Evolutionary conservation across 1,139 yeast species (phyloP).

Genomic region (Dujonia santamariae): DNA sequence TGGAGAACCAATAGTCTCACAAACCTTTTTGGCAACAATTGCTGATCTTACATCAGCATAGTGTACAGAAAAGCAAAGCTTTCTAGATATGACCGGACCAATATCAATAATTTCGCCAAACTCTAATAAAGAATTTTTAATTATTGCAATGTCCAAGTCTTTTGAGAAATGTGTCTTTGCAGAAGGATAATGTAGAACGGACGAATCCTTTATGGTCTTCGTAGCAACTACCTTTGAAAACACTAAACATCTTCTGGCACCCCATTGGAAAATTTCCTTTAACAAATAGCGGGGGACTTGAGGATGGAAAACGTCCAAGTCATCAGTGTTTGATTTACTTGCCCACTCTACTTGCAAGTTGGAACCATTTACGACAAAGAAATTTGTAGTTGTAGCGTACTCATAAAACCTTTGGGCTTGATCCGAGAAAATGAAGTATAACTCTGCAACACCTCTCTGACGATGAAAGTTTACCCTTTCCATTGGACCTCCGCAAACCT

Average conservation of each 20-base stretch:
- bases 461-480: slow-evolving; percentile 43
- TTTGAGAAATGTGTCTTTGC: slow-evolving; percentile 29
- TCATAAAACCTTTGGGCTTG: slow-evolving; percentile 57
- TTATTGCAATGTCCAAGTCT: slow-evolving; percentile 25
- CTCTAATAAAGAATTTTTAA: slow-evolving; percentile 48
- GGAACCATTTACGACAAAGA: slow-evolving; percentile 61
- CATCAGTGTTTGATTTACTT: slow-evolving; percentile 20
- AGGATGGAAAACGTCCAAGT: slow-evolving; percentile 27
- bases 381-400: slow-evolving; percentile 50
- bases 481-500: slow-evolving; percentile 73
- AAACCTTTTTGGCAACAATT: slow-evolving; percentile 54
- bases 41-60: slow-evolving; percentile 64
- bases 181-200: slow-evolving; percentile 30
- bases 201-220: slow-evolving; percentile 17
- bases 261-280: slow-evolving; percentile 25
- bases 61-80: slow-evolving; percentile 59
- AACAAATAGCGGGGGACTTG: slow-evolving; percentile 24
- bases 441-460: slow-evolving; percentile 27
- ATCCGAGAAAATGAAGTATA: slow-evolving; percentile 51
- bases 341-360: slow-evolving; percentile 44
- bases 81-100: slow-evolving; percentile 64
- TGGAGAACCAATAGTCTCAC: slow-evolving; percentile 29
- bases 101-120: slow-evolving; percentile 66
- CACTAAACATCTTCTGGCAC: slow-evolving; percentile 35
- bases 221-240: slow-evolving; percentile 26